These are phyloP conservation scores for Solanum ahanhuiri DNA, from an alignment of 257 asterid genomes.

Conservation along the genomic window DNA sequence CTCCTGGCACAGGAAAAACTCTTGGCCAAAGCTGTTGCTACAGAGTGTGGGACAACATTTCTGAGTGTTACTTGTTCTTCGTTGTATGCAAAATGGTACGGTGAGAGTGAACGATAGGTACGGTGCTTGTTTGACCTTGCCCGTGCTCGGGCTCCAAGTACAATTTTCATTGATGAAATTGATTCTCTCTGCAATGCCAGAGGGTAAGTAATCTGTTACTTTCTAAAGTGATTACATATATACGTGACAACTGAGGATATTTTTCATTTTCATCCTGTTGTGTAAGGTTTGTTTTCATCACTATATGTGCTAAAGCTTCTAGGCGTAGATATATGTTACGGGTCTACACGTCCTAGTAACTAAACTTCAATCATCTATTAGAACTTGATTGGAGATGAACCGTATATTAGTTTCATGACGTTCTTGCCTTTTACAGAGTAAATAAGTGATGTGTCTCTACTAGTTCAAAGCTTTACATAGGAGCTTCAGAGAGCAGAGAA, in stretches of 20 bases:
- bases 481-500: background rate
- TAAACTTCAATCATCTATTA: background rate
- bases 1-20: conserved; percentile 97
- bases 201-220: background rate
- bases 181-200: conserved; percentile 5
- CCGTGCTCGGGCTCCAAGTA: conserved; percentile 91
- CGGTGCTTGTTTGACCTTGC: conserved; percentile 96
- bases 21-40: conserved; percentile 93
- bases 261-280: background rate
- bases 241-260: background rate
- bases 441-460: background rate
- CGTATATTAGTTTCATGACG: background rate
- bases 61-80: conserved; percentile 89
- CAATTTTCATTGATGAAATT: conserved; percentile 94
- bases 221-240: background rate
- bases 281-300: background rate
- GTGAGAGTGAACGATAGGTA: conserved; percentile 93
- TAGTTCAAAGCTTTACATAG: background rate
- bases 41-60: conserved; percentile 96
- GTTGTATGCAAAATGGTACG: conserved; percentile 93
- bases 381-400: background rate
- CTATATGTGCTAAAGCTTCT: background rate
- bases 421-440: background rate
- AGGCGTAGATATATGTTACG: background rate
- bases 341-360: background rate